Percentiles rank a stretch among this genome's conserved stretches.
Evolutionary conservation across 129 eudicot genomes (phyloP).

Genomic region (Arctium minus): DNA sequence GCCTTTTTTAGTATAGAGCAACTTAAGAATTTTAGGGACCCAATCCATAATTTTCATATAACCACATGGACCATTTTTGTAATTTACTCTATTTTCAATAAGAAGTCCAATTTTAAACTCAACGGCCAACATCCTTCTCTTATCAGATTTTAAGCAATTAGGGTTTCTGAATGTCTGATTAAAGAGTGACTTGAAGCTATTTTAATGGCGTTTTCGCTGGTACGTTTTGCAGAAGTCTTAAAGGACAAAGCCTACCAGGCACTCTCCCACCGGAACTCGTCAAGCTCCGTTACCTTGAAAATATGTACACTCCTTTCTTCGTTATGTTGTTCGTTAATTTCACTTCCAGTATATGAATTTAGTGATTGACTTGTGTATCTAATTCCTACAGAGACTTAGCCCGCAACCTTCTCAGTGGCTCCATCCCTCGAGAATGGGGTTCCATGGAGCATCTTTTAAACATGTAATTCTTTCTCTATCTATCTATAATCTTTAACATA

Average conservation of each 20-base stretch:
- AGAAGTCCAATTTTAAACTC: too few species aligned
- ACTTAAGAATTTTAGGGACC: too few species aligned
- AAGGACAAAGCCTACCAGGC: slow-evolving; percentile 61
- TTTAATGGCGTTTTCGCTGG: neutral
- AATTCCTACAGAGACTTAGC: slow-evolving; percentile 48
- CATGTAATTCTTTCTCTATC: slow-evolving; percentile 26
- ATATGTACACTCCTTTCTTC: slow-evolving; percentile 31
- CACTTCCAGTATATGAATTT: neutral
- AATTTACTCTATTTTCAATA: too few species aligned
- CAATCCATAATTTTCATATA: too few species aligned
- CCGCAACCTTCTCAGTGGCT: slow-evolving; percentile 59
- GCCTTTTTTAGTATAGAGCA: too few species aligned
- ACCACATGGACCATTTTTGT: too few species aligned
- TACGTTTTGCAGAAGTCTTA: slow-evolving; percentile 40
- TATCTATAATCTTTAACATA: neutral
- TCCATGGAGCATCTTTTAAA: slow-evolving; percentile 42
- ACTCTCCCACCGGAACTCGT: slow-evolving; percentile 54
- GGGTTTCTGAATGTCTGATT: too few species aligned
- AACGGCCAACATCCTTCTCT: too few species aligned
- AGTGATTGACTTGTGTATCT: neutral
- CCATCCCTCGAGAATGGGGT: slow-evolving; percentile 66
- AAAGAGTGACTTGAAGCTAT: too few species aligned
- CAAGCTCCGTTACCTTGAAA: slow-evolving; percentile 46
- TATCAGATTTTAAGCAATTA: too few species aligned
- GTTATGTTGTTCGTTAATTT: neutral